phyloP scores from a whole-genome alignment of 2,329 filamentous ascomycete species.

The Penicillium paneum region DNA sequence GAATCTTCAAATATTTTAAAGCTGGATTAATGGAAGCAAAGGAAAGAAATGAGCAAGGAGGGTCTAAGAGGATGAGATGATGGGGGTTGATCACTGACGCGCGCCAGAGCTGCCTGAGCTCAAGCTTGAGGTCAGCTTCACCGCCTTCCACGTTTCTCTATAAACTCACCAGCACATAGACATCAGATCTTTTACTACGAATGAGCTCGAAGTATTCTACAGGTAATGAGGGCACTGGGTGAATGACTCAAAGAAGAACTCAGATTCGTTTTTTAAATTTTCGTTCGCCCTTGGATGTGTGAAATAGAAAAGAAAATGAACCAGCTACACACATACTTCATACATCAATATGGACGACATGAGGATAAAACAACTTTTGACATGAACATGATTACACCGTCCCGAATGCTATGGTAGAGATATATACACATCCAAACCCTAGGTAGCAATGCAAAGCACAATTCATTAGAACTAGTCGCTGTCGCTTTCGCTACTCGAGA shows the following conservation, averaged over 20 bases:
- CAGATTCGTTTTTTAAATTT: neutral
- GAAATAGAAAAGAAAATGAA: neutral
- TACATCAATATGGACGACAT: neutral
- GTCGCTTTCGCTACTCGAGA: slow-evolving; percentile 27
- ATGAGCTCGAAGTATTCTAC: neutral
- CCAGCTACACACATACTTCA: neutral
- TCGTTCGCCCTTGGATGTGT: neutral
- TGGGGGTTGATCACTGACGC: slow-evolving; percentile 29
- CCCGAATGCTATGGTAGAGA: slow-evolving; percentile 16
- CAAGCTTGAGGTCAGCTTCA: slow-evolving; percentile 36
- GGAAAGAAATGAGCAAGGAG: slow-evolving; percentile 2
- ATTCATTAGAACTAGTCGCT: slow-evolving; percentile 16
- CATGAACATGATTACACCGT: slow-evolving; percentile 11
- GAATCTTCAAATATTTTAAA: slow-evolving; percentile 13
- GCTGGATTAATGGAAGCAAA: slow-evolving; percentile 7
- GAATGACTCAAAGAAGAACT: no score
- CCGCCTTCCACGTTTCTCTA: slow-evolving; percentile 28
- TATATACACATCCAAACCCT: slow-evolving; percentile 13
- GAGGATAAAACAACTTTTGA: slow-evolving; percentile 7
- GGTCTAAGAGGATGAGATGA: slow-evolving; percentile 16
- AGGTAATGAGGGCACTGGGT: no score
- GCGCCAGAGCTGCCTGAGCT: slow-evolving; percentile 41
- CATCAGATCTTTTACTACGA: neutral
- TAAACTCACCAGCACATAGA: neutral
- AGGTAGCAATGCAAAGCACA: slow-evolving; percentile 3